Conservation (phyloP, 2,329 filamentous ascomycete species). For the Chaetomiaceae sp. region DNA sequence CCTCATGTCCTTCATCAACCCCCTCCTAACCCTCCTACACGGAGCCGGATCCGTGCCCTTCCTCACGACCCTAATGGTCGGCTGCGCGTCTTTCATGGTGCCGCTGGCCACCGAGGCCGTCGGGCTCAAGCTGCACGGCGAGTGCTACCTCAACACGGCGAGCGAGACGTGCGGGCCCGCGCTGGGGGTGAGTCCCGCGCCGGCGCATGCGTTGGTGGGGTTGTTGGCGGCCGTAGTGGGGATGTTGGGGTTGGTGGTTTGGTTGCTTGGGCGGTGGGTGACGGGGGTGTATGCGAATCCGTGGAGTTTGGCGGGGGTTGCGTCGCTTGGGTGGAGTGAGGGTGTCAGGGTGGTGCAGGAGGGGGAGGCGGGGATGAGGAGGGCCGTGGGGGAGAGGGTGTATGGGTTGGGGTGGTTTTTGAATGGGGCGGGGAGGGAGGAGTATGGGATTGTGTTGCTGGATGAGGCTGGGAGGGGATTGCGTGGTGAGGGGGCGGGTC, state of each 20-base stretch:
- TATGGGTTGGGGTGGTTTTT: conserved; percentile 30
- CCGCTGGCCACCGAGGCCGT: conserved; percentile 40
- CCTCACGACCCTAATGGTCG: conserved; percentile 34
- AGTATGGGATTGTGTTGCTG: conserved; percentile 31
- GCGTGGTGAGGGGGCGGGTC: background rate
- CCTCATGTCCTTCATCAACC: conserved; percentile 32
- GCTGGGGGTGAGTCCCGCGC: conserved; percentile 32
- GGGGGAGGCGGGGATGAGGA: conserved; percentile 23
- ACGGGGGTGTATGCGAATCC: conserved; percentile 38
- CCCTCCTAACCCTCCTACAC: conserved; percentile 32
- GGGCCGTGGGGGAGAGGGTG: conserved; percentile 23
- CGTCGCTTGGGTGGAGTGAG: conserved; percentile 31
- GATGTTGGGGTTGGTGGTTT: conserved; percentile 28
- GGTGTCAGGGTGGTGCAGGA: conserved; percentile 26
- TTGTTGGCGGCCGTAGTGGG: conserved; percentile 31
- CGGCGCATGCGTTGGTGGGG: conserved; percentile 31
- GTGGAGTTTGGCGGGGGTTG: conserved; percentile 38
- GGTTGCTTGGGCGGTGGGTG: conserved; percentile 31
- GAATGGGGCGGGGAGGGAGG: conserved; percentile 23
- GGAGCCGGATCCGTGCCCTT: conserved; percentile 36
- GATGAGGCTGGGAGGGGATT: conserved; percentile 27
- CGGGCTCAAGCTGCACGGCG: conserved; percentile 35
- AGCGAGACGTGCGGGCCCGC: conserved; percentile 31
- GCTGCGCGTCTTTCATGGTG: conserved; percentile 33
- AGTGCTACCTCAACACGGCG: conserved; percentile 29